A percentile compares a stretch with the other conserved stretches of the same genome.
These are phyloP conservation scores for Candida sojae DNA, from an alignment of 1,139 yeast species.

Conservation along the genomic window DNA sequence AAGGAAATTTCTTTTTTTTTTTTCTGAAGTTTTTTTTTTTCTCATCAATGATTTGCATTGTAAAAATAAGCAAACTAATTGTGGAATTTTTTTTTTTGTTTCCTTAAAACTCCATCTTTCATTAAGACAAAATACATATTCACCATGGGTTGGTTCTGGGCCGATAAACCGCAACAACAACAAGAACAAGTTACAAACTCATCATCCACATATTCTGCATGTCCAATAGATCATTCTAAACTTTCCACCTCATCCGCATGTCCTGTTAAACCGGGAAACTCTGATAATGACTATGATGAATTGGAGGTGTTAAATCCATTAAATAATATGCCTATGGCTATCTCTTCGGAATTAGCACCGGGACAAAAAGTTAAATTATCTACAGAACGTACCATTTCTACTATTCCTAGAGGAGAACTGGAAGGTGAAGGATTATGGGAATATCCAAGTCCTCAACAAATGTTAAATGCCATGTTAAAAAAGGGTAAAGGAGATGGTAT, in stretches of 20 bases:
- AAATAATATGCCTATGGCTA: constrained; percentile 83
- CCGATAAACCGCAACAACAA: constrained; percentile 30
- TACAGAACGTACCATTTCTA: constrained; percentile 77
- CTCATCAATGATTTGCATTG: neutral
- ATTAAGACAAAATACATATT: neutral
- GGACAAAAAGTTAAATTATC: constrained; percentile 81
- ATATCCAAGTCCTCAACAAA: constrained; percentile 98
- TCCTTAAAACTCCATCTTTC: neutral
- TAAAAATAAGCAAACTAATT: neutral
- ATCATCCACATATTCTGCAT: constrained; percentile 14
- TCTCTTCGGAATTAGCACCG: constrained; percentile 69
- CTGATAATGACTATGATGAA: constrained; percentile 2
- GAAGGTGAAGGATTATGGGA: constrained; percentile 84
- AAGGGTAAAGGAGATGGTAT: constrained; percentile 87
- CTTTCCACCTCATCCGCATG: constrained; percentile 10
- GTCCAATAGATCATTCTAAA: constrained; percentile 35
- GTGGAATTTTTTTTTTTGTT: neutral
- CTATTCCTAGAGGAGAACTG: constrained; percentile 83
- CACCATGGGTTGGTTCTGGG: constrained; percentile 86
- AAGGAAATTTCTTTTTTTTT: neutral
- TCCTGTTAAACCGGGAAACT: constrained; percentile 9
- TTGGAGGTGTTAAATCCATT: constrained; percentile 62
- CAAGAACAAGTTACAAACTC: neutral
- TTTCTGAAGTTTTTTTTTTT: neutral
- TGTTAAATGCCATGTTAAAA: constrained; percentile 95